Evolutionary conservation across 2,329 filamentous ascomycete species (phyloP), one percentile per base, ranked within the genome.

Genomic region (Didymella pinodella): DNA sequence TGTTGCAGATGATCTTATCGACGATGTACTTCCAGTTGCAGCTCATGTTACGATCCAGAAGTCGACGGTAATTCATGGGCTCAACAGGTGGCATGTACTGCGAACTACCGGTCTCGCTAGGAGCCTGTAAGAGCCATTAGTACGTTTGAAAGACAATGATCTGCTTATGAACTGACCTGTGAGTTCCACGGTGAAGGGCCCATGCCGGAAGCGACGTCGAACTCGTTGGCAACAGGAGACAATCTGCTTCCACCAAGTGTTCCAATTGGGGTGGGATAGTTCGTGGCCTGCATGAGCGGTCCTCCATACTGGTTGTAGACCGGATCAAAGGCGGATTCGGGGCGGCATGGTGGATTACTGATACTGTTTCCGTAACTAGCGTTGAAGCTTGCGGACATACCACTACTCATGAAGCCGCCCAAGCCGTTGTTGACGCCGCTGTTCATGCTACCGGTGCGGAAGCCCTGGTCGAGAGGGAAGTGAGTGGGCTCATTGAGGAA

Each of bases 11-110:
- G 75, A 99, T 99, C 83, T 98, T 98, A 82, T 99, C 94, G 54
- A 99, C 95, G 69, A 99, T 97, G 76, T 97, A 97, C 80, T 95
- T 96, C 95, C 94, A 99, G 81, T 99, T 96, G 80, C 94, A 98
- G 72, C 91, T 96, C 78, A 96, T 92, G 75, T 94, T 97, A 73
- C 93, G 93, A 74, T 99, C 95, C 46, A 98, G 87, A 38, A 99
- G 85, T 55, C 93, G 93, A 61, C 95, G 93, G 73, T 98, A 99
- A 79, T 99, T 98, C 70, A 98, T 85, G 11, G 94, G 95, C 78
- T 99, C 95, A 7, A 91, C 90, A 3, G 93, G 90, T 11, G 91
- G 89, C 28, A 97, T 81, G 74, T 96, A 97, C 0, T 91, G 95
- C 26, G 68, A 48, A 46, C 40, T 59, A 32, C 67, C 67, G 26